A percentile compares a stretch with the other conserved stretches of the same genome.
Conservation (phyloP, 2,329 filamentous ascomycete genomes). For the Rhinocladiella similis region DNA sequence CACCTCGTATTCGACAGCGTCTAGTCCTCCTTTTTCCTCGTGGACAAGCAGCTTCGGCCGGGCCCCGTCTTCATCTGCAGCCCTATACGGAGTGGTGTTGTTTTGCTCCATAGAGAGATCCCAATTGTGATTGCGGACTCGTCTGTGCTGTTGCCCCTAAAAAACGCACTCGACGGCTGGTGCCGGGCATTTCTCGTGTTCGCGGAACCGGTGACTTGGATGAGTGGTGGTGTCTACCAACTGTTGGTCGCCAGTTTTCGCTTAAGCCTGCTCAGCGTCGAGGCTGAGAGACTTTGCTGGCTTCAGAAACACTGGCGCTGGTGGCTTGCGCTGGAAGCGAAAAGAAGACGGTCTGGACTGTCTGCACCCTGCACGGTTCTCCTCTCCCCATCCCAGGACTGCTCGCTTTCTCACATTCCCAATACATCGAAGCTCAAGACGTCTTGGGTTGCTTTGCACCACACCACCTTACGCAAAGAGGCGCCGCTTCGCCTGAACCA, state of each 20-base stretch:
- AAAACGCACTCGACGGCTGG: not conserved
- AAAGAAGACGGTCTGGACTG: not conserved
- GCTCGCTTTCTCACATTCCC: too few species aligned
- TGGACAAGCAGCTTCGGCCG: not conserved
- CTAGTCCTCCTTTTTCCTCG: not conserved
- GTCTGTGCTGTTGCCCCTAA: too few species aligned
- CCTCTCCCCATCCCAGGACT: not conserved
- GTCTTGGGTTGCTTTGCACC: not conserved
- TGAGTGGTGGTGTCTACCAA: not conserved
- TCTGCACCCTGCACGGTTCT: not conserved
- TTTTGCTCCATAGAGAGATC: too few species aligned
- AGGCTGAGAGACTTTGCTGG: not conserved
- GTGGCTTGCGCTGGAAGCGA: conserved; percentile 4
- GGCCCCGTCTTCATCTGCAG: conserved; percentile 1
- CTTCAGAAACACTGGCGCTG: not conserved
- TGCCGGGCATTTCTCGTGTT: not conserved
- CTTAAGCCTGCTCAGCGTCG: not conserved
- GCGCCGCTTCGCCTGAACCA: not conserved
- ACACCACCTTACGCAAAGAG: too few species aligned
- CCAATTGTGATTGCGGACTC: too few species aligned
- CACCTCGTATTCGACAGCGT: conserved; percentile 2
- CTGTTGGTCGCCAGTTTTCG: too few species aligned
- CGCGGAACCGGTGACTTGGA: not conserved
- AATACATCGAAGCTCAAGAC: not conserved
- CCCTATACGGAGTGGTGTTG: conserved; percentile 1